A percentile compares a stretch with the other conserved stretches of the same genome.
Evolutionary conservation across 1,139 yeast species (phyloP).

Genomic region (Trichomonascaceae sp.): DNA sequence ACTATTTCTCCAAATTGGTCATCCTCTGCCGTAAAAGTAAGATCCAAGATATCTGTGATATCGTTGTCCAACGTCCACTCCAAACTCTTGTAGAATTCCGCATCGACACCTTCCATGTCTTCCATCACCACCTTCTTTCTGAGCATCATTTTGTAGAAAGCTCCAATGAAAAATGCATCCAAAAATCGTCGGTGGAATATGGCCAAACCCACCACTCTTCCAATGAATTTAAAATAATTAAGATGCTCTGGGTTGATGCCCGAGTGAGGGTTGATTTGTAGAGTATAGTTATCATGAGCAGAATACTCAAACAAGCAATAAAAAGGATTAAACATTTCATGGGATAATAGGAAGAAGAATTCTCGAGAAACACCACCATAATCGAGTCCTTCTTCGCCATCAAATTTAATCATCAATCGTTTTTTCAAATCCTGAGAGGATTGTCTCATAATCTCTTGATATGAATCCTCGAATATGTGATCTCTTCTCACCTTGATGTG

Average conservation of each 20-base stretch:
- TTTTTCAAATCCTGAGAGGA: slow-evolving; percentile 97
- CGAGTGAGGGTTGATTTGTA: slow-evolving; percentile 97
- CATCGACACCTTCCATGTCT: slow-evolving; percentile 99
- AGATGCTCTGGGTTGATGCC: slow-evolving; percentile 97
- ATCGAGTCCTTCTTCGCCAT: slow-evolving; percentile 98
- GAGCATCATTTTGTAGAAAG: slow-evolving; percentile 95
- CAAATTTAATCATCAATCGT: slow-evolving; percentile 95
- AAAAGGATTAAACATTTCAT: slow-evolving; percentile 98
- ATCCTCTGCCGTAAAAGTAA: slow-evolving; percentile 92
- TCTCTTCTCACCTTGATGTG: slow-evolving; percentile 96
- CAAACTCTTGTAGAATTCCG: slow-evolving; percentile 88
- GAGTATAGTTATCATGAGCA: slow-evolving; percentile 94
- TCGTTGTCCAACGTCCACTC: slow-evolving; percentile 96
- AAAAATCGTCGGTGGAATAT: slow-evolving; percentile 96
- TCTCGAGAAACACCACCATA: slow-evolving; percentile 99
- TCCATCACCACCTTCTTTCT: slow-evolving; percentile 89
- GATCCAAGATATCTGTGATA: slow-evolving; percentile 76
- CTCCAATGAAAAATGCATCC: slow-evolving; percentile 98
- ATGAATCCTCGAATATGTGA: slow-evolving; percentile 93
- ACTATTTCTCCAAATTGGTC: slow-evolving; percentile 93
- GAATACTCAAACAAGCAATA: slow-evolving; percentile 95
- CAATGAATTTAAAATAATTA: slow-evolving; percentile 95
- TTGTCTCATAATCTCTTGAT: slow-evolving; percentile 98
- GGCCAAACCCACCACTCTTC: slow-evolving; percentile 96
- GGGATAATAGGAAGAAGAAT: slow-evolving; percentile 90